Percentiles rank a stretch among this genome's conserved stretches.
phyloP scores from a whole-genome alignment of 2,329 filamentous ascomycete genomes.

The Colletotrichum salicis region DNA sequence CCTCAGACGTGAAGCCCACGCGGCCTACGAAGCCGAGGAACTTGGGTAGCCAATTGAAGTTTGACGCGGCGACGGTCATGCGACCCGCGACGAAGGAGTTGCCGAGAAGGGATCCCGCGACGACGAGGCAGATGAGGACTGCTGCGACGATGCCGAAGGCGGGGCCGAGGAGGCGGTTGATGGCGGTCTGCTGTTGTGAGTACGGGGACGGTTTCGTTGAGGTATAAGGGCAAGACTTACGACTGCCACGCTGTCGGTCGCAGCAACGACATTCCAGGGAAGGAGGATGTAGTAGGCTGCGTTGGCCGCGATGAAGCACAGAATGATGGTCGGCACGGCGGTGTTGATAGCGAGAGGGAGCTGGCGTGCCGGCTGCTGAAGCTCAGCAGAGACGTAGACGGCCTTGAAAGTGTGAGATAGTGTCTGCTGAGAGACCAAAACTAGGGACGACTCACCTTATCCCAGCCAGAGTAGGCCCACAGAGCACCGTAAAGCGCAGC shows the following conservation, averaged over 20 bases:
- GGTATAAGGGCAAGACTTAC: constrained; percentile 55
- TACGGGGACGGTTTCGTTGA: background rate
- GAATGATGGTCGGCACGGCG: constrained; percentile 67
- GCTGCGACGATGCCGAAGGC: constrained; percentile 65
- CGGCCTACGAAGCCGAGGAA: constrained; percentile 57
- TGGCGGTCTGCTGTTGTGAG: constrained; percentile 58
- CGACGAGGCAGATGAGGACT: constrained; percentile 67
- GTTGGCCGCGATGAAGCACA: constrained; percentile 70
- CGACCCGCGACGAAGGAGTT: constrained; percentile 72
- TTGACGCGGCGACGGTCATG: constrained; percentile 69
- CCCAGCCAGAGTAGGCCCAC: constrained; percentile 75
- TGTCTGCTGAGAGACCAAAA: too few relatives aligned
- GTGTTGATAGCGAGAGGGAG: constrained; percentile 71
- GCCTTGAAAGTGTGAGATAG: constrained; percentile 48
- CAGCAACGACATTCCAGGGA: constrained; percentile 67
- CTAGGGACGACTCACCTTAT: too few relatives aligned
- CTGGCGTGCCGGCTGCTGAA: constrained; percentile 61
- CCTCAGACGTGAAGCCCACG: constrained; percentile 45
- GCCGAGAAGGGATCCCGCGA: constrained; percentile 69
- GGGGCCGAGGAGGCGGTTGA: constrained; percentile 63
- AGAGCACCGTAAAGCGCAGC: constrained; percentile 70
- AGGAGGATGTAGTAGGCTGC: constrained; percentile 71
- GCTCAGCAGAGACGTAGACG: constrained; percentile 65
- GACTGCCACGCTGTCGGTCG: constrained; percentile 71
- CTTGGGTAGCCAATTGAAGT: constrained; percentile 61